These are phyloP conservation scores for Russula olivacea DNA, from an alignment of 768 basidiomycete genomes.

Conservation along the genomic window DNA sequence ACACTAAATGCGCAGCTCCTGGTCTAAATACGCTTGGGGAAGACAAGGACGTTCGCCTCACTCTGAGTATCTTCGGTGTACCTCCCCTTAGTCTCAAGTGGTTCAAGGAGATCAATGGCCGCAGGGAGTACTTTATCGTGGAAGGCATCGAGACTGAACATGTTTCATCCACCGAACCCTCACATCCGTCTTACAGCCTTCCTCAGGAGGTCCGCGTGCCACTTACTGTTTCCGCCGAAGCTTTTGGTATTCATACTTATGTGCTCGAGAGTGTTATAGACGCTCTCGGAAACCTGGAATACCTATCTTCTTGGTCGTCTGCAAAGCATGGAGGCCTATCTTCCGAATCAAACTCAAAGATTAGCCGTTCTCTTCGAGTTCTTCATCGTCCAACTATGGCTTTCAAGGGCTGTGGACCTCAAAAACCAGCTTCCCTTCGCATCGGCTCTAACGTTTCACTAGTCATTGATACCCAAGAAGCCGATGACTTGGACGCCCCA, in stretches of 20 bases:
- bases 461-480: conserved; percentile 45
- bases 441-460: conserved; percentile 62
- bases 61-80: conserved; percentile 63
- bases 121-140: conserved; percentile 65
- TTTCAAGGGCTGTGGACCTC: conserved; percentile 71
- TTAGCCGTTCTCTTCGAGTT: conserved; percentile 58
- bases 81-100: conserved; percentile 75
- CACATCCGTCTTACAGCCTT: conserved; percentile 26
- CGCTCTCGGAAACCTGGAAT: conserved; percentile 61
- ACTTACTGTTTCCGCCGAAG: conserved; percentile 54
- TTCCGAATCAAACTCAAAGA: conserved; percentile 39
- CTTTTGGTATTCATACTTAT: conserved; percentile 64
- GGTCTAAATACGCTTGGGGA: conserved; percentile 44
- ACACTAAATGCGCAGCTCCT: conserved; percentile 50
- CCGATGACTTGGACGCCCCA: conserved; percentile 59
- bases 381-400: conserved; percentile 64
- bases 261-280: conserved; percentile 80
- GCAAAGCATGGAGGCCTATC: conserved; percentile 22
- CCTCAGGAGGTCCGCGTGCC: conserved; percentile 65
- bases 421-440: conserved; percentile 60
- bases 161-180: conserved; percentile 31
- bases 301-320: conserved; percentile 12
- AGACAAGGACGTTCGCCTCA: conserved; percentile 48
- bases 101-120: conserved; percentile 62
- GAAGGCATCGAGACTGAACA: conserved; percentile 74